Percentiles rank a stretch among this genome's conserved stretches.
These are phyloP conservation scores for Bauhinia variegata DNA, from an alignment of 306 rosid species.

Conservation along the genomic window DNA sequence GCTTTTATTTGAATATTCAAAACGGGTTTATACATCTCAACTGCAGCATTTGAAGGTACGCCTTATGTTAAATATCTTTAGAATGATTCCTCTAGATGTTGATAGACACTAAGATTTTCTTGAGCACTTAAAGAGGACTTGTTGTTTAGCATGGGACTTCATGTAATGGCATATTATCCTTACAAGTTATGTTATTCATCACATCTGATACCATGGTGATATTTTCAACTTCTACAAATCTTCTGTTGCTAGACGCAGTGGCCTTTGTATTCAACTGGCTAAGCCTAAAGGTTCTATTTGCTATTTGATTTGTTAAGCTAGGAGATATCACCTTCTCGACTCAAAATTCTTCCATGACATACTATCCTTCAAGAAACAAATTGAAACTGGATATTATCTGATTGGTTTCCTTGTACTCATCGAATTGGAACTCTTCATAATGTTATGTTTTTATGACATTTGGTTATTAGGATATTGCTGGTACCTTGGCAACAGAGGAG, in stretches of 20 bases:
- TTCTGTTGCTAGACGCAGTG: background rate
- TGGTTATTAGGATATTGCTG: slow-evolving; percentile 87
- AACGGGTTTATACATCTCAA: slow-evolving; percentile 88
- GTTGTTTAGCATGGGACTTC: background rate
- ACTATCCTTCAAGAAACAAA: no score
- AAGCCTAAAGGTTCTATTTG: no score
- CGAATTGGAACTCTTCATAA: slow-evolving; percentile 12
- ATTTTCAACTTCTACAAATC: no score
- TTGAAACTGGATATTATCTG: background rate
- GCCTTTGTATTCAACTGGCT: no score
- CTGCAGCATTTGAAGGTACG: slow-evolving; percentile 95
- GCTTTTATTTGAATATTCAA: slow-evolving; percentile 84
- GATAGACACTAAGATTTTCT: slow-evolving; percentile 12
- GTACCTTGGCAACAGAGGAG: slow-evolving; percentile 92
- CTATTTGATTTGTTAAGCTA: no score
- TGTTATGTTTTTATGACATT: slow-evolving; percentile 27
- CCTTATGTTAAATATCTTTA: slow-evolving; percentile 25
- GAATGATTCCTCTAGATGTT: slow-evolving; percentile 27
- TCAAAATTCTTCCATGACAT: background rate
- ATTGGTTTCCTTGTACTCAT: background rate
- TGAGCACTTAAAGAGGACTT: slow-evolving; percentile 15
- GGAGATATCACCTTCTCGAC: no score
- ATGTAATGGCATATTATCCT: slow-evolving; percentile 11
- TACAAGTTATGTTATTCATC: background rate
- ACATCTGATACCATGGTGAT: background rate